phyloP scores from a whole-genome alignment of 768 basidiomycete genomes.

The Mycena pura region DNA sequence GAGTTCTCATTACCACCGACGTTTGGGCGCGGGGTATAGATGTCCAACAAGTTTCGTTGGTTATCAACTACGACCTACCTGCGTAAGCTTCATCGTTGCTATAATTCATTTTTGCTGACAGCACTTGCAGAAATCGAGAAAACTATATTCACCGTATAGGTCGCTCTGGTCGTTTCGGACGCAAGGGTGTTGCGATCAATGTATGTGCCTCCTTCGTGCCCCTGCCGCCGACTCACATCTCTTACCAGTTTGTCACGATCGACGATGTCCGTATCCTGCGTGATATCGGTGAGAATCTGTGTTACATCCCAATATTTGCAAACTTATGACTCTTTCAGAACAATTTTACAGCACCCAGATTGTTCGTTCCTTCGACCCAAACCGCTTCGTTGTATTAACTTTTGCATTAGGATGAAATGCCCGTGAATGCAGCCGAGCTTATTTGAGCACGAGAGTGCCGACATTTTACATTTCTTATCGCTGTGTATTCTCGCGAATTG shows the following conservation, averaged over 20 bases:
- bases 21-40: constrained; percentile 99
- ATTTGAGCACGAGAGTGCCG: constrained; percentile 59
- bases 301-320: constrained; percentile 19
- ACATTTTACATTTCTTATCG: constrained; percentile 24
- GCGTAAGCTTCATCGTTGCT: constrained; percentile 59
- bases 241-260: constrained; percentile 82
- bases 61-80: constrained; percentile 96
- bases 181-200: constrained; percentile 99
- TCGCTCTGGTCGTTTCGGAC: constrained; percentile 97
- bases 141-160: constrained; percentile 99
- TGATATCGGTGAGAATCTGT: constrained; percentile 86
- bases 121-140: constrained; percentile 79
- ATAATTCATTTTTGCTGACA: constrained; percentile 15
- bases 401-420: constrained; percentile 90
- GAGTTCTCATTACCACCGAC: constrained; percentile 94
- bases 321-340: constrained; percentile 53
- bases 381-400: constrained; percentile 29
- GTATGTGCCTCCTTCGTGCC: constrained; percentile 51
- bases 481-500: constrained; percentile 19
- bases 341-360: constrained; percentile 98
- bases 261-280: constrained; percentile 97
- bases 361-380: constrained; percentile 50
- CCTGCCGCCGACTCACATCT: constrained; percentile 23
- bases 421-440: constrained; percentile 95
- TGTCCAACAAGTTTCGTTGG: constrained; percentile 96